Evolutionary conservation across 1,284 basidiomycete species (phyloP), one percentile per base, ranked within the genome.

Genomic region (Singerocomus inundabilis): DNA sequence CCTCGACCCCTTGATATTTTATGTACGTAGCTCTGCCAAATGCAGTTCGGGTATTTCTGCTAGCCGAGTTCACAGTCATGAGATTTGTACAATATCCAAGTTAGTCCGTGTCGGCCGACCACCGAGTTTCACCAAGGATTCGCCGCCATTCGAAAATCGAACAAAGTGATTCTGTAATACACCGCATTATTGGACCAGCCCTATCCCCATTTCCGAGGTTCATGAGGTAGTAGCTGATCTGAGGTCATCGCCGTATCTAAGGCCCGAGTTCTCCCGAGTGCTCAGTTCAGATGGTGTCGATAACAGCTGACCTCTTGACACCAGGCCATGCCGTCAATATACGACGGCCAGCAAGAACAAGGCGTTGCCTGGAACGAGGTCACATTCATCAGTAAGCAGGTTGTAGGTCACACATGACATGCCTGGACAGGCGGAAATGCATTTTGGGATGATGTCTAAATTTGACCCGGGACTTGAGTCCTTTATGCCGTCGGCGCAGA

Each of bases 11-110:
- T 21, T 43, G 42, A 18, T 37, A 15, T 10, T 13, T 40, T 28
- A 31, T 45, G 57, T 50, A 40, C 10, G 47, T 60, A n/a, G 18
- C 21, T 33, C 28, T n/a, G 18, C 16, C 10, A 6, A 32, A 24
- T 32, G 26, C n/a, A 1, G 9, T 30, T 37, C 16, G n/a, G 15
- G 10, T 40, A 7, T 1, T n/a, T n/a, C 8, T 34, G 16, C 30
- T 48, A 37, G 46, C 18, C 6, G 38, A 38, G 21, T 10, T 21
- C 18, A 18, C 7, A 29, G 18, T n/a, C 25, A 6, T 15, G 25
- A 26, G 6, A 35, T 42, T 37, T 28, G 3, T 18, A 28, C n/a
- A n/a, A n/a, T n/a, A n/a, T 35, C n/a, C n/a, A 18, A 29, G 25
- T 10, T 6, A n/a, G 9, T 3, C 13, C 32, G 10, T 2, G 9